Evolutionary conservation across 805 yeast species (phyloP).

Genomic region (Kluyveromyces aestuarii): DNA sequence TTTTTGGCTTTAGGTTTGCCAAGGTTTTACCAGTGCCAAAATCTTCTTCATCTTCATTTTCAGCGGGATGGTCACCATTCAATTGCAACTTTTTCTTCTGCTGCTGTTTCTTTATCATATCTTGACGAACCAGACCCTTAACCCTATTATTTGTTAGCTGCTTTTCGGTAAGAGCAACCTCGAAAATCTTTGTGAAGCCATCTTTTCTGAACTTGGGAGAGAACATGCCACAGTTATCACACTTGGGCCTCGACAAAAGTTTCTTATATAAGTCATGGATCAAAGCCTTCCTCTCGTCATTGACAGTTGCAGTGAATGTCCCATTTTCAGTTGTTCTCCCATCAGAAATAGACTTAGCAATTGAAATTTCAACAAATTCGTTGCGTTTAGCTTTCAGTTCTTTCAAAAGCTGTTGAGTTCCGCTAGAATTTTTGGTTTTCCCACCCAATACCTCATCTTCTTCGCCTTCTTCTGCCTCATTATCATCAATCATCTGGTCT

Average conservation of each 20-base stretch:
- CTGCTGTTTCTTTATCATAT: constrained; percentile 43
- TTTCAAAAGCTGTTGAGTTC: constrained; percentile 26
- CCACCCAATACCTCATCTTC: constrained; percentile 36
- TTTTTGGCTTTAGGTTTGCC: constrained; percentile 42
- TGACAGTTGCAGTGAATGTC: constrained; percentile 71
- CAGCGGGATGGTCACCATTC: constrained; percentile 20
- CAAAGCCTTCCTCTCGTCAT: constrained; percentile 73
- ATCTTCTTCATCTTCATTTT: constrained; percentile 16
- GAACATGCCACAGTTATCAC: constrained; percentile 94
- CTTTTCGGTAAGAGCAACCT: constrained; percentile 73
- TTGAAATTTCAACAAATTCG: constrained; percentile 59
- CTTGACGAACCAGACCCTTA: constrained; percentile 68
- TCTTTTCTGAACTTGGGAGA: constrained; percentile 94
- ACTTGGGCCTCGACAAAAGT: constrained; percentile 67
- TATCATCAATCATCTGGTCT: constrained; percentile 24
- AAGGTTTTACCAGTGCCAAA: constrained; percentile 35
- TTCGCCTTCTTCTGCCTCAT: constrained; percentile 42
- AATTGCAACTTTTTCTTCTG: constrained; percentile 24
- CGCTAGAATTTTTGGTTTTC: constrained; percentile 28
- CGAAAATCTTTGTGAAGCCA: constrained; percentile 88
- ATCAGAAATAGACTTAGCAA: constrained; percentile 63
- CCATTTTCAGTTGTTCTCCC: constrained; percentile 66
- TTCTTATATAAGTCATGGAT: constrained; percentile 69
- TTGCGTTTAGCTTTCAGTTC: constrained; percentile 54
- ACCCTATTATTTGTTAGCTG: constrained; percentile 75